phyloP scores from a whole-genome alignment of 805 yeast species.

The Candida golubevii region DNA sequence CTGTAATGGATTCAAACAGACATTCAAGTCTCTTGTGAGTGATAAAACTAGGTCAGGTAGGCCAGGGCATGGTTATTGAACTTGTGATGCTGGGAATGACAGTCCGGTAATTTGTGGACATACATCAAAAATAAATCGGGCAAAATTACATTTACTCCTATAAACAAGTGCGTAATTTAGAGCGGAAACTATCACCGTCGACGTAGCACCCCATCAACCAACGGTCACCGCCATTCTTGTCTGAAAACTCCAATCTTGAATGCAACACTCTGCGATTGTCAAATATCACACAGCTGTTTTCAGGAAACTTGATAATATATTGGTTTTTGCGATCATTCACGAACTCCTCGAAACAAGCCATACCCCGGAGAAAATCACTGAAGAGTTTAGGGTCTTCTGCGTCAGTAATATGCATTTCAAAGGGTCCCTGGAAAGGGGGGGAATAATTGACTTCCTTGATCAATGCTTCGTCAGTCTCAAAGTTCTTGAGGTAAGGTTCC shows the following conservation, averaged over 20 bases:
- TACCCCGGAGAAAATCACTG: slow-evolving; percentile 55
- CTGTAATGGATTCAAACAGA: slow-evolving; percentile 92
- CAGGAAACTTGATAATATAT: slow-evolving; percentile 48
- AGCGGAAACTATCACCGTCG: slow-evolving; percentile 65
- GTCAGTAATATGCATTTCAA: slow-evolving; percentile 51
- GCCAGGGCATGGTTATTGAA: slow-evolving; percentile 13
- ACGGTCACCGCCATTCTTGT: slow-evolving; percentile 47
- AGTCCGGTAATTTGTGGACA: too few relatives aligned
- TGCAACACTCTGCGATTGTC: slow-evolving; percentile 70
- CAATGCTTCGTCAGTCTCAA: slow-evolving; percentile 23
- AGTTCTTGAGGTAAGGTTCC: slow-evolving; percentile 25
- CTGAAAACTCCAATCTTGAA: slow-evolving; percentile 46
- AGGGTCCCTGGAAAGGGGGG: slow-evolving; percentile 82
- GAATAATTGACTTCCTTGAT: slow-evolving; percentile 66
- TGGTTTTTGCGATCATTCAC: slow-evolving; percentile 52
- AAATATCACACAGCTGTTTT: slow-evolving; percentile 61
- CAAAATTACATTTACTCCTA: background rate
- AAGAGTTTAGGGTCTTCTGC: slow-evolving; percentile 33
- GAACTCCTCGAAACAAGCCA: slow-evolving; percentile 54
- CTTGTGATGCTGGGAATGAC: background rate
- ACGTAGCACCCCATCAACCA: slow-evolving; percentile 76
- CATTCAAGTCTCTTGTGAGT: slow-evolving; percentile 34
- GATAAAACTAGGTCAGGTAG: slow-evolving; percentile 16
- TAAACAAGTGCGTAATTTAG: slow-evolving; percentile 36
- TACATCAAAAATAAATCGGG: too few relatives aligned